phyloP scores from a whole-genome alignment of 2,329 filamentous ascomycete species.

The Colletotrichum musae region DNA sequence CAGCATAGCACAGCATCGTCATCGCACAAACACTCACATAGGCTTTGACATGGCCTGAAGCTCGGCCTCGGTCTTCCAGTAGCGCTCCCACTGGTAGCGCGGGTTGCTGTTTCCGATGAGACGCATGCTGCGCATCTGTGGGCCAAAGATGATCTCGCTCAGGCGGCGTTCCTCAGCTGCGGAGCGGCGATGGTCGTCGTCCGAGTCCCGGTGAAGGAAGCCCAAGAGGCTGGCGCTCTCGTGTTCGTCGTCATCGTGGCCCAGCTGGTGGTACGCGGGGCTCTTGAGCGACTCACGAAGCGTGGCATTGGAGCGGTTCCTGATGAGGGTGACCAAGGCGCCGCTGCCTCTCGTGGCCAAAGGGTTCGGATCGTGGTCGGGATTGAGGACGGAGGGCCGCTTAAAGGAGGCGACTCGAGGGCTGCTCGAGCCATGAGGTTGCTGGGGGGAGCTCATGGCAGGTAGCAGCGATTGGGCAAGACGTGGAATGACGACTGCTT shows the following conservation, averaged over 20 bases:
- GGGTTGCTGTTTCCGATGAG: conserved; percentile 92
- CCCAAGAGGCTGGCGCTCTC: conserved; percentile 37
- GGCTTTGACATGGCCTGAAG: conserved; percentile 79
- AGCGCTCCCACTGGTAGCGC: conserved; percentile 86
- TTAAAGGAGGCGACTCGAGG: conserved; percentile 42
- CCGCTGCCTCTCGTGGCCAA: conserved; percentile 59
- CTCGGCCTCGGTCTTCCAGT: conserved; percentile 86
- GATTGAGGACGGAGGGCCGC: conserved; percentile 48
- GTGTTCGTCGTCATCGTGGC: conserved; percentile 45
- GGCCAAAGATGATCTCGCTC: conserved; percentile 72
- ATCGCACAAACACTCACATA: conserved; percentile 62
- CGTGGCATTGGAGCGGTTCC: conserved; percentile 61
- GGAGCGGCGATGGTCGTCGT: conserved; percentile 62
- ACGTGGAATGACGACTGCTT: not conserved
- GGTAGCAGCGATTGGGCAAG: conserved; percentile 3
- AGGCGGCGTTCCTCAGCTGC: conserved; percentile 71
- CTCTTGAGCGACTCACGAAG: conserved; percentile 41
- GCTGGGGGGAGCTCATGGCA: conserved; percentile 37
- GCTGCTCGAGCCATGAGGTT: conserved; percentile 31
- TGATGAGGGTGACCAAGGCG: conserved; percentile 53
- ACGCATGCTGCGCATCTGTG: conserved; percentile 84
- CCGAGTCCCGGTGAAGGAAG: conserved; percentile 40
- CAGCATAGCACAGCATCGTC: not conserved
- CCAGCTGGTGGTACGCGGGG: conserved; percentile 42
- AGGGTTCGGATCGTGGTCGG: conserved; percentile 66